Evolutionary conservation across 345 rosid species (phyloP).

Genomic region (Lepidium africanum): DNA sequence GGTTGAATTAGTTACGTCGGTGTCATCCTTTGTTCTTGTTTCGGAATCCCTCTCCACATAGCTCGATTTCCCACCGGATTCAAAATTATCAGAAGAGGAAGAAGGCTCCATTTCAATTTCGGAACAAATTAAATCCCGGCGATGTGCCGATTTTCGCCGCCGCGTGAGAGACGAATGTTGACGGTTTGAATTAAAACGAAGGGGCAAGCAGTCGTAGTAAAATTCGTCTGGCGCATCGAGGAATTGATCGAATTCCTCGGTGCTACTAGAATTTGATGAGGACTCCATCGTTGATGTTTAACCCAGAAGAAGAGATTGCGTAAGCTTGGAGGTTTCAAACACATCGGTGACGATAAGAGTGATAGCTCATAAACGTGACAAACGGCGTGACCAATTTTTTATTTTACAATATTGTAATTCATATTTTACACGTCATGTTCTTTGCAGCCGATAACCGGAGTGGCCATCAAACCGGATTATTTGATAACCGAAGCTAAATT

Average conservation of each 20-base stretch:
- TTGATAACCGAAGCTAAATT: background rate
- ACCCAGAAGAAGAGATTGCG: background rate
- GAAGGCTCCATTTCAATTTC: background rate
- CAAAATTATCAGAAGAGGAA: background rate
- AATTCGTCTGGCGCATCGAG: constrained; percentile 54
- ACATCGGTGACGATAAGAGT: constrained; percentile 14
- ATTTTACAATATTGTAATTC: too few species aligned
- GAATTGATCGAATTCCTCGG: constrained; percentile 28
- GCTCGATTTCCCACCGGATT: background rate
- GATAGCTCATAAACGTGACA: constrained; percentile 14
- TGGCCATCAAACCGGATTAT: background rate
- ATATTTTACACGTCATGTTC: background rate
- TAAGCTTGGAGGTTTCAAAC: background rate
- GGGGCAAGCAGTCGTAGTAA: constrained; percentile 35
- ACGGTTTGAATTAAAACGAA: constrained; percentile 24
- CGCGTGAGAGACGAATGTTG: constrained; percentile 25
- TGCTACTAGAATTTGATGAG: background rate
- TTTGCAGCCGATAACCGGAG: background rate
- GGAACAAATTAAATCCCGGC: background rate
- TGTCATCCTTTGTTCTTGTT: background rate
- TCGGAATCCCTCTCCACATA: constrained; percentile 24
- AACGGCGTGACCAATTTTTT: constrained; percentile 1
- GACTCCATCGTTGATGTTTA: constrained; percentile 14
- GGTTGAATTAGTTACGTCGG: background rate
- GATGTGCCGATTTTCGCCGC: constrained; percentile 19